These are phyloP conservation scores for Ogataea thermomethanolica DNA, from an alignment of 805 yeast genomes.

Conservation along the genomic window DNA sequence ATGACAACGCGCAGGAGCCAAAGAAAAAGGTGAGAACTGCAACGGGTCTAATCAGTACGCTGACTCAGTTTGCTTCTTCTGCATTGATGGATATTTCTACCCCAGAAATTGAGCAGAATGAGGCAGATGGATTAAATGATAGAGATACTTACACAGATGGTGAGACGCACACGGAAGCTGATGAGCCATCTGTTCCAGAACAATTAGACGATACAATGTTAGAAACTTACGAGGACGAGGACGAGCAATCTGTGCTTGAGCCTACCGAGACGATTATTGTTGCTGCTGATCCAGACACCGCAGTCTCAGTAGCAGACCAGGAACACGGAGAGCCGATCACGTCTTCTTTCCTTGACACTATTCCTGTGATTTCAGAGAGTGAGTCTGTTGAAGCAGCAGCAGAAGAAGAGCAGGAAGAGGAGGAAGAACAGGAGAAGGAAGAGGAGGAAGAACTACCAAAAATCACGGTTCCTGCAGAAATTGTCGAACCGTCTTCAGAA, in stretches of 20 bases:
- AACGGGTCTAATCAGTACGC: conserved; percentile 1
- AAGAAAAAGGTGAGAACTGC: neutral
- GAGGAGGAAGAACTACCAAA: neutral
- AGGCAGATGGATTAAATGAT: too few species aligned
- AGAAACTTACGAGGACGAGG: neutral
- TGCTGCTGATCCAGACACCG: neutral
- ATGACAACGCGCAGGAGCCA: conserved; percentile 1
- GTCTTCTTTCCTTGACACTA: too few species aligned
- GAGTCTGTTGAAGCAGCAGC: neutral
- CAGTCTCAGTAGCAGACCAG: too few species aligned
- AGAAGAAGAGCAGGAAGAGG: neutral
- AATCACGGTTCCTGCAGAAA: too few species aligned
- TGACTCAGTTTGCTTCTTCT: conserved; percentile 12
- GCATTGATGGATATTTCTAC: conserved; percentile 17
- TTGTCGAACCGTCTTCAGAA: too few species aligned
- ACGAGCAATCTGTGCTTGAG: neutral
- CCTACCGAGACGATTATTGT: neutral
- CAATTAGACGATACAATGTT: too few species aligned
- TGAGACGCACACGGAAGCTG: neutral
- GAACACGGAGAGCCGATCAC: too few species aligned
- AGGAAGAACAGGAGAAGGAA: neutral
- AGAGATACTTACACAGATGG: neutral
- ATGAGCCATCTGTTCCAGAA: too few species aligned
- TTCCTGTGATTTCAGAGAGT: too few species aligned
- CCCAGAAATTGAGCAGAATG: neutral